Conservation (phyloP, 2,329 filamentous ascomycete species). For the Colletotrichum camelliae region DNA sequence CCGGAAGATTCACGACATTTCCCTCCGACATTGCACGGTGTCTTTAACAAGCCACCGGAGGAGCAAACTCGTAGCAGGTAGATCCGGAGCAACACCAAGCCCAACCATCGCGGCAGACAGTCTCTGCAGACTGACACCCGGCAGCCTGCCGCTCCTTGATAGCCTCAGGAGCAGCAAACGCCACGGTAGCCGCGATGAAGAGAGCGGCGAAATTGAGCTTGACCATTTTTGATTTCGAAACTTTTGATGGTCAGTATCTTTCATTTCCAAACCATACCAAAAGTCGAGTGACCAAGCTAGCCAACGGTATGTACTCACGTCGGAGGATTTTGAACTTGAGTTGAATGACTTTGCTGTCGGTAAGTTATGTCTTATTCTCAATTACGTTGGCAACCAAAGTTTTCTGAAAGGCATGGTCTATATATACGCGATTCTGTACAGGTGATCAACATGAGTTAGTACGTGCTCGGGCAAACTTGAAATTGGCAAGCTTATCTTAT, state of each 20-base stretch:
- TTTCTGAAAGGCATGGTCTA: accelerated
- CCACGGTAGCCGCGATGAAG: neutral
- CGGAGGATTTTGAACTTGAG: neutral
- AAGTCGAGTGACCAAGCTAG: neutral
- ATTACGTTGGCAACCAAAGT: accelerated
- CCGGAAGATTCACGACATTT: neutral
- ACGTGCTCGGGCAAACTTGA: accelerated
- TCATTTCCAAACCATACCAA: accelerated
- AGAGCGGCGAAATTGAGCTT: neutral
- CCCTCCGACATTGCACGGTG: accelerated
- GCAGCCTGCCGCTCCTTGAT: neutral
- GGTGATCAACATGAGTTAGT: accelerated
- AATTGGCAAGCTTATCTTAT: neutral
- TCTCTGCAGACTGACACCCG: neutral
- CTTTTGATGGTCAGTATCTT: neutral
- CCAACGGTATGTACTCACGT: neutral
- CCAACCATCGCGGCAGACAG: constrained; percentile 5
- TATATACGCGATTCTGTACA: accelerated
- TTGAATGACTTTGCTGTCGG: neutral
- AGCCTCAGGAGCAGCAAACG: neutral
- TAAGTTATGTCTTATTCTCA: neutral
- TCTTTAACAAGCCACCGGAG: neutral
- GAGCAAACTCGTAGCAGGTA: constrained; percentile 6
- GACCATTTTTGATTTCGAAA: neutral
- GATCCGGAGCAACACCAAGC: constrained; percentile 1